These are phyloP conservation scores for Fusarium lyarnte DNA, from an alignment of 2,329 filamentous ascomycete species.

Conservation along the genomic window DNA sequence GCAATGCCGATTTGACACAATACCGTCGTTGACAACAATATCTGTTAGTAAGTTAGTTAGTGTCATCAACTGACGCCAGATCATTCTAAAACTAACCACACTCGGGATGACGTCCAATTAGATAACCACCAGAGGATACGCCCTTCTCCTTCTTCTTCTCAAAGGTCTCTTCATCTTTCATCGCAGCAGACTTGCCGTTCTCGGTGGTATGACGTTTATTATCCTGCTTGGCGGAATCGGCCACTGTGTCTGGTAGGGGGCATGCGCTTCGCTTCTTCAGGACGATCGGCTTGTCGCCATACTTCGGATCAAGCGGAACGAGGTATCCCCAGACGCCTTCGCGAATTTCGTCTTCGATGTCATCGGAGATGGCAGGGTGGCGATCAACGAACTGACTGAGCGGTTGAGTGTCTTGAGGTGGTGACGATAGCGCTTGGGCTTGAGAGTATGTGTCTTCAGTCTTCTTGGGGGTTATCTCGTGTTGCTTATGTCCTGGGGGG, in stretches of 20 bases:
- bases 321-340: slow-evolving; percentile 98
- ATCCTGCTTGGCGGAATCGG: slow-evolving; percentile 48
- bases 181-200: slow-evolving; percentile 57
- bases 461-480: slow-evolving; percentile 62
- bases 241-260: slow-evolving; percentile 63
- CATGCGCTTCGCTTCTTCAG: slow-evolving; percentile 79
- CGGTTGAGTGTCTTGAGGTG: slow-evolving; percentile 69
- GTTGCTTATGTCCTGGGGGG: slow-evolving; percentile 69
- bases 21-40: slow-evolving; percentile 77
- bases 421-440: slow-evolving; percentile 61
- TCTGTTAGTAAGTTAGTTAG: slow-evolving; percentile 55
- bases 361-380: slow-evolving; percentile 76
- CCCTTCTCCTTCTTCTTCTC: slow-evolving; percentile 70
- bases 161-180: slow-evolving; percentile 67
- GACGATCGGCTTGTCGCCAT: slow-evolving; percentile 73
- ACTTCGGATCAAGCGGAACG: slow-evolving; percentile 78
- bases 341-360: slow-evolving; percentile 82
- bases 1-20: slow-evolving; percentile 88
- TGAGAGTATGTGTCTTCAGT: slow-evolving; percentile 60
- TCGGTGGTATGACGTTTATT: slow-evolving; percentile 53
- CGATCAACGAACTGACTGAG: slow-evolving; percentile 80
- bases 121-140: slow-evolving; percentile 80
- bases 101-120: slow-evolving; percentile 92
- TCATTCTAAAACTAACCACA: slow-evolving; percentile 72
- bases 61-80: background rate